Evolutionary conservation across 2,329 filamentous ascomycete genomes (phyloP).

Genomic region (Calonectria pseudoreteaudii): DNA sequence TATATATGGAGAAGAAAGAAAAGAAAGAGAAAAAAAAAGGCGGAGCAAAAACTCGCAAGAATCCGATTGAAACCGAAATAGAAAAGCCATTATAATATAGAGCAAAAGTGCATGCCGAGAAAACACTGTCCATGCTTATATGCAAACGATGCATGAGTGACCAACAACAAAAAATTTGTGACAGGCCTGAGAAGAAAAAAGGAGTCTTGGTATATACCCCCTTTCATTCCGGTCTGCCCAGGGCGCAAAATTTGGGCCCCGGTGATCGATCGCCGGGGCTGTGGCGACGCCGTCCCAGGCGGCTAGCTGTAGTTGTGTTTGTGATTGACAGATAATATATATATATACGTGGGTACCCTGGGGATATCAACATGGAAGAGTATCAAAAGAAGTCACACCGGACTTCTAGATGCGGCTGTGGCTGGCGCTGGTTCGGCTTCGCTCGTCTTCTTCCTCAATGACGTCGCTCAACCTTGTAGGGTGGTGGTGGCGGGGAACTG

Average conservation of each 20-base stretch:
- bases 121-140: slow-evolving; percentile 32
- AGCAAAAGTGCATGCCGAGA: slow-evolving; percentile 27
- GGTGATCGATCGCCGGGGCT: background rate
- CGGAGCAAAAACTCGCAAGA: slow-evolving; percentile 11
- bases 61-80: slow-evolving; percentile 4
- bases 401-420: slow-evolving; percentile 62
- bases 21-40: background rate
- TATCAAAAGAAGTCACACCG: slow-evolving; percentile 8
- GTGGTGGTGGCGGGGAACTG: slow-evolving; percentile 84
- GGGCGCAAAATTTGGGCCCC: slow-evolving; percentile 6
- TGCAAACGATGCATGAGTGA: slow-evolving; percentile 25
- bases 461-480: slow-evolving; percentile 91
- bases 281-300: slow-evolving; percentile 14
- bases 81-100: slow-evolving; percentile 27
- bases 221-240: slow-evolving; percentile 18
- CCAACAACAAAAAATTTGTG: slow-evolving; percentile 28
- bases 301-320: slow-evolving; percentile 29
- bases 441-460: slow-evolving; percentile 86
- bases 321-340: slow-evolving; percentile 6
- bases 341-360: slow-evolving; percentile 35
- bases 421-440: slow-evolving; percentile 79
- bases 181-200: background rate
- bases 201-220: slow-evolving; percentile 9
- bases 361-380: slow-evolving; percentile 16
- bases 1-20: no score